Evolutionary conservation across 768 basidiomycete genomes (phyloP), one percentile per base, ranked within the genome.

Genomic region (Royoungia palumana): DNA sequence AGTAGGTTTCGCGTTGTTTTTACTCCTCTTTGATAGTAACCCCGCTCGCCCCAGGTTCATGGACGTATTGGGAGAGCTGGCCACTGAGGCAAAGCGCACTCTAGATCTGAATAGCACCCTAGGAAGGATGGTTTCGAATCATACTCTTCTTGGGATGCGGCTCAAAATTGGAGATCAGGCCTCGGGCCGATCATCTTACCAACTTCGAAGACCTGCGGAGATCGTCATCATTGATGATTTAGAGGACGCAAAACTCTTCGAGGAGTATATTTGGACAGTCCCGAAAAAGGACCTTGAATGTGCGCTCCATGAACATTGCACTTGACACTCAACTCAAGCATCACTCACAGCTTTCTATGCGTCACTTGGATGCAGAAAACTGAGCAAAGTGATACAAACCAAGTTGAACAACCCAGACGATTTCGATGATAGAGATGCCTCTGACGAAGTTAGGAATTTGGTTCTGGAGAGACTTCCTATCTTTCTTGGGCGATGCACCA

Each of bases 281-380:
- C 87, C 89, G 1, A 87, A 92, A 61, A 92, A 96, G 64, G 93
- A 96, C 80, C 79, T 97, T 10, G 94, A 96, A 81, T 78, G 83
- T 88, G 52, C 46, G 50, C 2, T 24, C 7, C 17, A 2, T 1
- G 35, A 14, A 16, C 3, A n/a, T 17, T 13, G 22, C 13, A 4
- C 7, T 8, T 20, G 4, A 20, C 8, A 24, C 35, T 34, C 22
- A 12, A 25, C 17, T 25, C 28, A 39, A 8, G 3, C 1, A 13
- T 10, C 24, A n/a, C n/a, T 20, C 17, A 20, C 47, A 85, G 85
- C 67, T 0, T 87, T 96, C 58, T 96, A 95, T 61, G 60, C 69
- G 1, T 66, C 72, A 20, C 74, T 96, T 7, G 94, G 94, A 2
- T 87, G 85, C 5, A 77, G 73, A 25, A 75, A 78, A 2, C 74